These are phyloP conservation scores for Phytophthora sansomeana DNA, from an alignment of 352 stramenopile species.

Conservation along the genomic window DNA sequence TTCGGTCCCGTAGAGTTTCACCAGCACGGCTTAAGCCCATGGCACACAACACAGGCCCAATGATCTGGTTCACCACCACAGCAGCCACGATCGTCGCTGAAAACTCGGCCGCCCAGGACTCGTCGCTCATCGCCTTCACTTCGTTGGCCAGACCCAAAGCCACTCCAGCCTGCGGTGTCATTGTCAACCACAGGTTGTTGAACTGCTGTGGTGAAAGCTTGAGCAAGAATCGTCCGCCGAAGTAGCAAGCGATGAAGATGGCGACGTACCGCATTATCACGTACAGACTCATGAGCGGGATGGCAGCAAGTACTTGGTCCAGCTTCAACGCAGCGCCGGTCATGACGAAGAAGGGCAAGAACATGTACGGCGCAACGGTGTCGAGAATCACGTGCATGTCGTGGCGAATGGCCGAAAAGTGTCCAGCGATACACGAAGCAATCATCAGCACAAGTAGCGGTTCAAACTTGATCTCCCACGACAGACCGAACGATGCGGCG, in stretches of 20 bases:
- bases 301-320: slow-evolving; percentile 61
- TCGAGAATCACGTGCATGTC: slow-evolving; percentile 83
- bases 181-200: slow-evolving; percentile 79
- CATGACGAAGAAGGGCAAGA: slow-evolving; percentile 81
- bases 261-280: slow-evolving; percentile 63
- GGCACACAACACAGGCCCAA: slow-evolving; percentile 65
- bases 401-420: slow-evolving; percentile 63
- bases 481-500: slow-evolving; percentile 52
- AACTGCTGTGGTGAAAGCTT: slow-evolving; percentile 66
- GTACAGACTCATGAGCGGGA: slow-evolving; percentile 74
- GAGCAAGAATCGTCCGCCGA: slow-evolving; percentile 60
- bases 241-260: slow-evolving; percentile 74
- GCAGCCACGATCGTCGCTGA: slow-evolving; percentile 69
- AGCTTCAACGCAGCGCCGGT: slow-evolving; percentile 71
- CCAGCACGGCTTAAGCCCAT: slow-evolving; percentile 60
- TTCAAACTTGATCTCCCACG: slow-evolving; percentile 71
- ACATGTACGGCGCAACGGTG: slow-evolving; percentile 69
- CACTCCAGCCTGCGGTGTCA: slow-evolving; percentile 41
- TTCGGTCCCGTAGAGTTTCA: slow-evolving; percentile 51
- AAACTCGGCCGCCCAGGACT: slow-evolving; percentile 67
- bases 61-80: slow-evolving; percentile 76
- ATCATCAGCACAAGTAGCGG: slow-evolving; percentile 61
- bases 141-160: slow-evolving; percentile 70
- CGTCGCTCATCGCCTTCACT: slow-evolving; percentile 59
- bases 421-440: slow-evolving; percentile 66